Conservation (phyloP, 306 rosid genomes). For the Pyrus betulifolia region DNA sequence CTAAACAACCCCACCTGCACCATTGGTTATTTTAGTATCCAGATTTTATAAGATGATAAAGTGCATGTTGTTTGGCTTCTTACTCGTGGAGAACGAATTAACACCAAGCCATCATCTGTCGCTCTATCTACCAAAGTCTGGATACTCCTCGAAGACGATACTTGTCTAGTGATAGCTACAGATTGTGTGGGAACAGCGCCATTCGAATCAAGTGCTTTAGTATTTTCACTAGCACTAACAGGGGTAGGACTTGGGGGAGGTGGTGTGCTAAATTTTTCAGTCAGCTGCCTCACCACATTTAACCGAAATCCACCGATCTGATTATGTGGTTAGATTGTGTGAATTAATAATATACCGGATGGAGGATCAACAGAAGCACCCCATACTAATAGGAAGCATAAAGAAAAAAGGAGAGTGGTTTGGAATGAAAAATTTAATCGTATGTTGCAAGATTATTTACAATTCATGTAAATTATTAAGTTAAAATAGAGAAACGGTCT, state of each 20-base stretch:
- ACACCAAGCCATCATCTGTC: constrained; percentile 73
- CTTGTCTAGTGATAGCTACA: constrained; percentile 42
- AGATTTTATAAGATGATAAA: constrained; percentile 5
- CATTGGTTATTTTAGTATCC: constrained; percentile 24
- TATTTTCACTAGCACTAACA: constrained; percentile 19
- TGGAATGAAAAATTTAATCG: background rate
- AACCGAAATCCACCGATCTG: constrained; percentile 74
- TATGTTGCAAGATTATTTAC: constrained; percentile 5
- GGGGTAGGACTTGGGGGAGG: constrained; percentile 39
- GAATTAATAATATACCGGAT: constrained; percentile 12
- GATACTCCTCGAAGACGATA: constrained; percentile 32
- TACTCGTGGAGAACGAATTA: constrained; percentile 76
- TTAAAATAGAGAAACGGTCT: background rate
- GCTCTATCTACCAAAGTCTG: constrained; percentile 58
- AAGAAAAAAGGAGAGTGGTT: background rate
- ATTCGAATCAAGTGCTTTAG: constrained; percentile 36
- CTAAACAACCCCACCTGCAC: constrained; percentile 87
- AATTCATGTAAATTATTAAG: background rate
- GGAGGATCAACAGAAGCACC: background rate
- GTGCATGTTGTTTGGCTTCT: constrained; percentile 1
- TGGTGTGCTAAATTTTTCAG: constrained; percentile 18
- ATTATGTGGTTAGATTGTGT: constrained; percentile 10
- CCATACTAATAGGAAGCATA: constrained; percentile 1
- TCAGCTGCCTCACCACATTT: constrained; percentile 46
- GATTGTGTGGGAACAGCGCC: constrained; percentile 47